Conservation (phyloP, 768 basidiomycete species). For the Suillus cothurnatus region DNA sequence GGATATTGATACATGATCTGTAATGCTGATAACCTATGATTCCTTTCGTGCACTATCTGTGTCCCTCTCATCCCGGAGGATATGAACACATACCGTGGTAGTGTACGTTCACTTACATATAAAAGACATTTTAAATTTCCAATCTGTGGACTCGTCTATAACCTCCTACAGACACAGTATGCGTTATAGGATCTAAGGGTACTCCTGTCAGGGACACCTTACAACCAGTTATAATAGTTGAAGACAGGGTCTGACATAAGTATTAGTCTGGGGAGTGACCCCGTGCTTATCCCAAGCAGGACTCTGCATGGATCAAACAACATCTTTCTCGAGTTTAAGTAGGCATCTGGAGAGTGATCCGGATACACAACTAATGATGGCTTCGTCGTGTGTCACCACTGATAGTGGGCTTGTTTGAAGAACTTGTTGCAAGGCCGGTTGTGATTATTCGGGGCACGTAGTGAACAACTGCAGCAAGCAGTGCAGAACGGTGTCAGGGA, state of each 20-base stretch:
- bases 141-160: not conserved
- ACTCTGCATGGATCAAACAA: not conserved
- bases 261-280: not conserved
- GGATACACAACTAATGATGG: not conserved
- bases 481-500: not conserved
- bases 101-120: not conserved
- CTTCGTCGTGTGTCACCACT: not conserved
- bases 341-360: not conserved
- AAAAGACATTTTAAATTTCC: not conserved
- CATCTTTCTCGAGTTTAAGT: not conserved
- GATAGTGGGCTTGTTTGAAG: not conserved
- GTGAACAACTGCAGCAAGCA: not conserved
- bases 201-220: not conserved
- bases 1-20: conserved; percentile 30
- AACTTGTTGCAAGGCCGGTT: not conserved
- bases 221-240: not conserved
- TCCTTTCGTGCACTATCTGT: not conserved
- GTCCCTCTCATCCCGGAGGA: not conserved
- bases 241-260: not conserved
- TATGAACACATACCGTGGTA: not conserved
- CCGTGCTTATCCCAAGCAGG: not conserved
- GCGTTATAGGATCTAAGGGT: not conserved
- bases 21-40: conserved; percentile 28
- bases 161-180: not conserved
- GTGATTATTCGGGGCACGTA: not conserved